Conservation (phyloP, 768 basidiomycete species). For the Boletus insuetus region DNA sequence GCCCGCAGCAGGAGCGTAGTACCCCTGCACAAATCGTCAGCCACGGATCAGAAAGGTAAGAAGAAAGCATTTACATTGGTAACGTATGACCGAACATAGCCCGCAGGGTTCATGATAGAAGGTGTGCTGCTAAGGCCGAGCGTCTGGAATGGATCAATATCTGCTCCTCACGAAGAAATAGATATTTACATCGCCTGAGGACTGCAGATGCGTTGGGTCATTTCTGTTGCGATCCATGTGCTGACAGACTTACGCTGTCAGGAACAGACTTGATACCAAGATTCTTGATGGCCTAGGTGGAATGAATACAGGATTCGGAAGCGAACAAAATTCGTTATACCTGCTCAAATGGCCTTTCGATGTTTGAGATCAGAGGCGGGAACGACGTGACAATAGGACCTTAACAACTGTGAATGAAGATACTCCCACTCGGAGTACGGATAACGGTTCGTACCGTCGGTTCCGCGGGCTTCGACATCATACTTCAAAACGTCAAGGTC, state of each 20-base stretch:
- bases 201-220: background rate
- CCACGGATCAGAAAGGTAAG: background rate
- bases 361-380: background rate
- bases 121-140: background rate
- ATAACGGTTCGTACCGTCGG: background rate
- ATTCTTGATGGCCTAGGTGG: background rate
- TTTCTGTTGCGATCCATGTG: background rate
- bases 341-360: background rate
- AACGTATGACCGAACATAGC: background rate
- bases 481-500: conserved; percentile 1
- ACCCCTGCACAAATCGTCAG: background rate
- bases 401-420: background rate
- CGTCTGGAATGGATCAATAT: background rate
- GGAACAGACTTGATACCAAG: background rate
- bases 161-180: background rate
- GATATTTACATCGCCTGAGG: background rate
- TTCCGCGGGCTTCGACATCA: background rate
- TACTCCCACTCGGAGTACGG: background rate
- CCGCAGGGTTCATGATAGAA: background rate
- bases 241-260: background rate
- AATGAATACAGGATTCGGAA: background rate
- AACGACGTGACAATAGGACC: conserved; percentile 1
- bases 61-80: background rate
- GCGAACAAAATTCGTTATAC: background rate
- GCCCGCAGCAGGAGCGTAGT: background rate